phyloP scores from a whole-genome alignment of 169 alveolate genomes.

The Neospora caninum region DNA sequence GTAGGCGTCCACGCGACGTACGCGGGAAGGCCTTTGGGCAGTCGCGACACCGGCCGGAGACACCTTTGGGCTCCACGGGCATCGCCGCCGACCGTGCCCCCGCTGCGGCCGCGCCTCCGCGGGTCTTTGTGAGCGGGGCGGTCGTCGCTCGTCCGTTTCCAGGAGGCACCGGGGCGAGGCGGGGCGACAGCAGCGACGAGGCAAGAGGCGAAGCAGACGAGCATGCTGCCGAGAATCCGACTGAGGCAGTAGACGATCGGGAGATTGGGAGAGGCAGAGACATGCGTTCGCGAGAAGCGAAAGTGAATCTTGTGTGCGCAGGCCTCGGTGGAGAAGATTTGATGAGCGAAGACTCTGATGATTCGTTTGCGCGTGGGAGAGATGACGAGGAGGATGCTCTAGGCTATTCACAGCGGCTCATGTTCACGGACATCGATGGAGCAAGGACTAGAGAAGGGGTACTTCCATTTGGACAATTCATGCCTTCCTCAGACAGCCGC shows the following conservation, averaged over 20 bases:
- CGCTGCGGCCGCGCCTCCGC: neutral
- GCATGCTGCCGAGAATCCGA: neutral
- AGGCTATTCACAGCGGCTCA: no score
- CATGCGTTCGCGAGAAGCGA: neutral
- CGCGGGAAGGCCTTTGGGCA: no score
- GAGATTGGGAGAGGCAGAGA: no score
- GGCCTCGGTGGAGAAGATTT: neutral
- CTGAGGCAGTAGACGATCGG: no score
- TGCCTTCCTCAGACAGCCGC: no score
- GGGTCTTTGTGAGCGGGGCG: neutral
- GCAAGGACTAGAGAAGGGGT: no score
- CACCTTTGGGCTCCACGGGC: neutral
- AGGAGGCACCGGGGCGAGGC: neutral
- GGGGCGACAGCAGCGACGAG: neutral
- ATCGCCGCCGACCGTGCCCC: neutral
- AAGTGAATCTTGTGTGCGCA: neutral
- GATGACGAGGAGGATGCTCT: neutral
- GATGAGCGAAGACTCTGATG: neutral
- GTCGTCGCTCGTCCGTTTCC: neutral
- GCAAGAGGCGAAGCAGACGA: neutral
- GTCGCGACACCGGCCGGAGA: no score
- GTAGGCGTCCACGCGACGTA: no score
- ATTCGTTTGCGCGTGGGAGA: neutral
- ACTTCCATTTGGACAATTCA: no score
- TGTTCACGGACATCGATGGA: no score